phyloP scores from a whole-genome alignment of 176 grass and related monocot species.

The Hordeum vulgare region DNA sequence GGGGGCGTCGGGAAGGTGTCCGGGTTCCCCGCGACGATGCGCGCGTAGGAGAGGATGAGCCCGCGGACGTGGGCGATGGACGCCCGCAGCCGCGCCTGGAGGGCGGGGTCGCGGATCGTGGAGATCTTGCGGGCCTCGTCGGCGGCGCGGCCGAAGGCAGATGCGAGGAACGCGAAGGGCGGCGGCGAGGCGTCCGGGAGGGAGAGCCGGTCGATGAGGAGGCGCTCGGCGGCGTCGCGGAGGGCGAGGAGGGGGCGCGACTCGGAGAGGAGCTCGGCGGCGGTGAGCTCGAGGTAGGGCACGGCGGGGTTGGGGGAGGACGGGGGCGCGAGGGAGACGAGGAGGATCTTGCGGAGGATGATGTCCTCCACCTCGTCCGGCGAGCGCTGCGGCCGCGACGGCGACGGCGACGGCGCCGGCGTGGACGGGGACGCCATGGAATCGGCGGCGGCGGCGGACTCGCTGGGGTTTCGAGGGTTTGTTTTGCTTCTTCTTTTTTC shows the following conservation, averaged over 20 bases:
- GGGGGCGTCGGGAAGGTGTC: slow-evolving; percentile 56
- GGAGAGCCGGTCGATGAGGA: slow-evolving; percentile 91
- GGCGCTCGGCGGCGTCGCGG: slow-evolving; percentile 51
- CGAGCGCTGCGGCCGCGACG: slow-evolving; percentile 67
- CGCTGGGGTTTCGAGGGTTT: too few species aligned
- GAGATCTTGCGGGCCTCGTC: slow-evolving; percentile 84
- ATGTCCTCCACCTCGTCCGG: slow-evolving; percentile 89
- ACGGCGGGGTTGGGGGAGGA: slow-evolving; percentile 36
- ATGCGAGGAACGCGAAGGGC: slow-evolving; percentile 58
- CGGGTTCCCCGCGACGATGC: slow-evolving; percentile 68
- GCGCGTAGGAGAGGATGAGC: slow-evolving; percentile 66
- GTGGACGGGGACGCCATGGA: slow-evolving; percentile 28
- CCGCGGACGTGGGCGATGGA: slow-evolving; percentile 53
- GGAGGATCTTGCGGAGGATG: slow-evolving; percentile 96
- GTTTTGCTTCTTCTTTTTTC: too few species aligned
- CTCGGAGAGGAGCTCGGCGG: slow-evolving; percentile 96
- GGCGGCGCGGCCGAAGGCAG: slow-evolving; percentile 60
- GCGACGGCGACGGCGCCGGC: slow-evolving; percentile 45
- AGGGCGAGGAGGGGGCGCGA: slow-evolving; percentile 57
- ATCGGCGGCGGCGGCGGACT: not conserved
- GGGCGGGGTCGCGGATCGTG: slow-evolving; percentile 56
- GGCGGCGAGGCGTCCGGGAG: slow-evolving; percentile 30
- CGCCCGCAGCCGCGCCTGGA: slow-evolving; percentile 40
- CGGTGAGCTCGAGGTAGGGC: slow-evolving; percentile 80
- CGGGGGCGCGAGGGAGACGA: slow-evolving; percentile 61